Evolutionary conservation across 2,329 filamentous ascomycete genomes (phyloP).

Genomic region (Juglanconis sp.): DNA sequence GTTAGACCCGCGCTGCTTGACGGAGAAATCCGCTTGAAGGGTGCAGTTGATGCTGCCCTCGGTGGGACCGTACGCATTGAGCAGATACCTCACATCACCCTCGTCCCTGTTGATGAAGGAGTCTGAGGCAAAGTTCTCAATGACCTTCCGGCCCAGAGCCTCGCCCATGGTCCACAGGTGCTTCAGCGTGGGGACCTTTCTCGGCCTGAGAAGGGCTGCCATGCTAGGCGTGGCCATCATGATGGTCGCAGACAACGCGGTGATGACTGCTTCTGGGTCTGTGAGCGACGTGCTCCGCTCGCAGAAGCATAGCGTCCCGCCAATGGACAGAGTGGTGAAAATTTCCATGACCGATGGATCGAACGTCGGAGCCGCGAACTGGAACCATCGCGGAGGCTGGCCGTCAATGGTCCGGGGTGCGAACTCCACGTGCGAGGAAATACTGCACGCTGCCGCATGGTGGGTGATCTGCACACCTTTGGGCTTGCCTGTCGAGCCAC

Average conservation of each 20-base stretch:
- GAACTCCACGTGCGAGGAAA: neutral
- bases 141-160: no score
- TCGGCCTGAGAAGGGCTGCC: conserved; percentile 14
- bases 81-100: no score
- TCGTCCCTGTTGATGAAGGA: no score
- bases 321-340: conserved; percentile 9
- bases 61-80: no score
- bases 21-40: no score
- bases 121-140: no score
- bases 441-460: neutral
- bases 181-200: no score
- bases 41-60: no score
- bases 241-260: conserved; percentile 29
- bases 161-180: no score
- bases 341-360: conserved; percentile 11
- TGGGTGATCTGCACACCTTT: neutral
- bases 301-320: conserved; percentile 5
- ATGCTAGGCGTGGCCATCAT: conserved; percentile 38
- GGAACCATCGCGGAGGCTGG: conserved; percentile 4
- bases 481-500: neutral
- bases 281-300: conserved; percentile 6
- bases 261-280: conserved; percentile 19
- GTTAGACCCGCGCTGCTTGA: no score
- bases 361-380: conserved; percentile 16
- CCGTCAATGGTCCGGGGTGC: neutral